A percentile compares a stretch with the other conserved stretches of the same genome.
Evolutionary conservation across 257 asterid species (phyloP).

Genomic region (Scutellaria barbata): DNA sequence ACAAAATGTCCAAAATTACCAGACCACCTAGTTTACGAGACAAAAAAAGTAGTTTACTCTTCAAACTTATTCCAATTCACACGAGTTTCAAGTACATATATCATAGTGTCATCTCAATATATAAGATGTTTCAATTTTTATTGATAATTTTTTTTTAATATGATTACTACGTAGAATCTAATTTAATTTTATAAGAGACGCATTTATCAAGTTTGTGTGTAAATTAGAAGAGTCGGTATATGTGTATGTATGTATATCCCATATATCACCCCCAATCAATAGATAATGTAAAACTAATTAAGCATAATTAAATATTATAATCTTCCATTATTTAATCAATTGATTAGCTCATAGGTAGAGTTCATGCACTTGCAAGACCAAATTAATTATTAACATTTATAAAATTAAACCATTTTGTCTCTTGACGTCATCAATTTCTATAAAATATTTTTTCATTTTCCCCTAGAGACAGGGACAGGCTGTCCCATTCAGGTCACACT

Average conservation of each 20-base stretch:
- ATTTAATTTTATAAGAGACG: too few relatives aligned
- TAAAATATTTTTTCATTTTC: background rate
- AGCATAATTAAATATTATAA: background rate
- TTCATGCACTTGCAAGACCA: slow-evolving; percentile 31
- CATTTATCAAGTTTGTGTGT: too few relatives aligned
- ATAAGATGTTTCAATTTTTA: too few relatives aligned
- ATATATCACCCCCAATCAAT: slow-evolving; percentile 22
- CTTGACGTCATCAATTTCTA: slow-evolving; percentile 27
- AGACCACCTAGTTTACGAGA: too few relatives aligned
- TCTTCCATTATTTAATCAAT: slow-evolving; percentile 16
- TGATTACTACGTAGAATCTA: too few relatives aligned
- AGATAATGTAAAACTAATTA: slow-evolving; percentile 6
- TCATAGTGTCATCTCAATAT: too few relatives aligned
- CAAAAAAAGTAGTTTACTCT: too few relatives aligned
- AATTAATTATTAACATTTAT: slow-evolving; percentile 10
- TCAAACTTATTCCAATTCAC: too few relatives aligned
- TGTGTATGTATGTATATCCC: background rate
- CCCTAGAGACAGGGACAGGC: background rate
- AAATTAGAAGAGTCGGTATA: too few relatives aligned
- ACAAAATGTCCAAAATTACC: too few relatives aligned
- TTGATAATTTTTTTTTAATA: too few relatives aligned
- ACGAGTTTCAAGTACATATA: too few relatives aligned
- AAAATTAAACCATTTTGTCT: slow-evolving; percentile 20
- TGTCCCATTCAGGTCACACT: slow-evolving; percentile 23
- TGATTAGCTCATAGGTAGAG: slow-evolving; percentile 22